Evolutionary conservation across 1,139 yeast species (phyloP), one percentile per base, ranked within the genome.

Genomic region (Insectozyma bohioensis): DNA sequence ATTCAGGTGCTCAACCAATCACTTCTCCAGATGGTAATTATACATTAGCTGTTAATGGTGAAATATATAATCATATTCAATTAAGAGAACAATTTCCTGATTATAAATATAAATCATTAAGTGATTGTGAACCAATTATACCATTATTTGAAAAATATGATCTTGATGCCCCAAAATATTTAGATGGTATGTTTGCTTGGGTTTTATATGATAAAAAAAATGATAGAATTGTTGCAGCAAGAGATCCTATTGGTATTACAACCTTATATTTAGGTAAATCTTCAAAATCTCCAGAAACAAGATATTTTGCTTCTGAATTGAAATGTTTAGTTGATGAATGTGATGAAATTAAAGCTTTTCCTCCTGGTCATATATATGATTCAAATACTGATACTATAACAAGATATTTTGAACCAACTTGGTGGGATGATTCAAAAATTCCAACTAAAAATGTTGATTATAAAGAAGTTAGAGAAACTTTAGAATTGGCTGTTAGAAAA

Each of bases 181-280:
- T 92, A 54, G 98, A 92, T 59, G 99, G 99, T 59, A 90, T 92
- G 97, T 92, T 92, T 57, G 97, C 97, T 26, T 92, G 87, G 73
- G 95, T 83, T 24, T 68, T 92, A 40, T 85, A 88, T 61, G 98
- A 92, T 65, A 80, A 81, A 47, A 66, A 78, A 56, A 69, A 74
- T 41, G 97, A 92, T 66, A 78, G 97, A 52, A 79, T 92, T 42
- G 70, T 90, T 43, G 99, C 98, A 45, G 97, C 98, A 32, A 79
- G 99, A 67, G 99, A 92, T 62, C 99, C 98, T 34, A 85, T 92
- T 49, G 99, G 99, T 55, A 83, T 92, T 59, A 90, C 96, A 46
- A 88, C 98, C 37, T 71, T 92, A 55, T 92, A 92, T 75, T 82
- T 90, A 87, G 99, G 99, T 49, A 80, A 85, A 58, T 71, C 78